Conservation (phyloP, 73 alveolate species). For the Paramecium sexaurelia region DNA sequence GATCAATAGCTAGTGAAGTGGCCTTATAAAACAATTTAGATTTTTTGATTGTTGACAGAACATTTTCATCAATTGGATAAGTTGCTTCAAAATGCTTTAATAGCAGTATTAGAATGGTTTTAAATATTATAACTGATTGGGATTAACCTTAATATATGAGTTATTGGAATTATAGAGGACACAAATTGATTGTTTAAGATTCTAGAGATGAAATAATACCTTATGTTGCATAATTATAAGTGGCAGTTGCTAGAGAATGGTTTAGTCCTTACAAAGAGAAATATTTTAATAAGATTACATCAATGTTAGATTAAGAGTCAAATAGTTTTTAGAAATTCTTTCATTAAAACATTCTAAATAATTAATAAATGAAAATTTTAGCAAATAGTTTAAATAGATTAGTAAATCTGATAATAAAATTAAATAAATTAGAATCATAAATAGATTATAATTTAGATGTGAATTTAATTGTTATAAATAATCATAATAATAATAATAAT, state of each 20-base stretch:
- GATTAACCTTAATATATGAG: not conserved
- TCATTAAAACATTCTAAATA: not conserved
- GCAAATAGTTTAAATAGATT: not conserved
- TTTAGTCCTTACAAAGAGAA: slow-evolving; percentile 11
- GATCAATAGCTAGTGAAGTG: slow-evolving; percentile 77
- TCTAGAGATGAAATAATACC: slow-evolving; percentile 28
- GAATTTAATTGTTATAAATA: not conserved
- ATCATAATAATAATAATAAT: not conserved
- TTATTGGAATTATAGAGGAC: slow-evolving; percentile 42
- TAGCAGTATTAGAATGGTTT: not conserved
- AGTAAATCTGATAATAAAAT: not conserved
- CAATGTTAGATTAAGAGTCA: not conserved
- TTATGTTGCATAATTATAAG: not conserved
- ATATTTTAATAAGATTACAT: not conserved
- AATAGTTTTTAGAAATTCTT: not conserved
- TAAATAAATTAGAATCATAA: not conserved
- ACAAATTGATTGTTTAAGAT: slow-evolving; percentile 1
- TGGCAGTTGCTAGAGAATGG: not conserved
- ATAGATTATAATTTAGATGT: not conserved
- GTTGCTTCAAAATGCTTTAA: not conserved
- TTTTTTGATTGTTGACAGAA: slow-evolving; percentile 25
- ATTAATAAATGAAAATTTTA: not conserved
- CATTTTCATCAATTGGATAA: slow-evolving; percentile 15
- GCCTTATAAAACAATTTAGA: slow-evolving; percentile 55
- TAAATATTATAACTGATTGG: not conserved